Percentiles rank a stretch among this genome's conserved stretches.
Evolutionary conservation across 208 protist species (phyloP).

Genomic region (Crithidia expoeki): DNA sequence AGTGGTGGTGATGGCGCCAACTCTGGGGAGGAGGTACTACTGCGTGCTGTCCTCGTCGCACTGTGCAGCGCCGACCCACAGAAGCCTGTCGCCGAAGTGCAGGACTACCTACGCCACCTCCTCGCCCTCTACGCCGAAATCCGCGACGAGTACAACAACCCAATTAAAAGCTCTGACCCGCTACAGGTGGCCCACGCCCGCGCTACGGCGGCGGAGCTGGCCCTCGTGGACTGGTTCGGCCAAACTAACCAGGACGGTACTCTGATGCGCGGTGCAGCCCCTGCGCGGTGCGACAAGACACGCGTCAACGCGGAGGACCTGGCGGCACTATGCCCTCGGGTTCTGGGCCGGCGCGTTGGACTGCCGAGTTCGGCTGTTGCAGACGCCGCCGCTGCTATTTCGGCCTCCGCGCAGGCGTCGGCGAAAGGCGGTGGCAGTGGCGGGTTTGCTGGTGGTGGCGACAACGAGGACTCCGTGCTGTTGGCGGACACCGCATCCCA

Average conservation of each 20-base stretch:
- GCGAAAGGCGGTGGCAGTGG: too few relatives aligned
- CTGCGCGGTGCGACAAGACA: conserved; percentile 32
- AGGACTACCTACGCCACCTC: conserved; percentile 53
- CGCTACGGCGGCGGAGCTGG: conserved; percentile 23
- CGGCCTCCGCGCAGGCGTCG: conserved; percentile 10
- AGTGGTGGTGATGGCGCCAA: not conserved
- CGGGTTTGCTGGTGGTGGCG: not conserved
- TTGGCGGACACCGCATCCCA: conserved; percentile 6
- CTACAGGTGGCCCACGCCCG: conserved; percentile 28
- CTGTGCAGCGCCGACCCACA: conserved; percentile 38
- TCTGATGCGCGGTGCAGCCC: conserved; percentile 10
- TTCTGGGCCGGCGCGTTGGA: conserved; percentile 35
- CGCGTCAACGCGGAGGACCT: conserved; percentile 43
- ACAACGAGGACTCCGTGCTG: conserved; percentile 10
- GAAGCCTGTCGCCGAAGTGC: conserved; percentile 37
- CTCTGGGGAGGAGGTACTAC: conserved; percentile 16
- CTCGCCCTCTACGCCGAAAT: conserved; percentile 43
- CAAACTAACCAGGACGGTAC: conserved; percentile 7
- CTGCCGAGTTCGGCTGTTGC: not conserved
- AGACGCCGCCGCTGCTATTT: conserved; percentile 22
- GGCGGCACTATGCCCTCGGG: conserved; percentile 48
- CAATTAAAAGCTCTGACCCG: conserved; percentile 29
- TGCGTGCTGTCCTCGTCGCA: conserved; percentile 42
- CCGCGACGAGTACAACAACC: conserved; percentile 27
- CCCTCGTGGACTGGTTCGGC: conserved; percentile 33